Base-by-base conservation (phyloP, 805 yeast species). In the Hyphopichia homilentoma region DNA sequence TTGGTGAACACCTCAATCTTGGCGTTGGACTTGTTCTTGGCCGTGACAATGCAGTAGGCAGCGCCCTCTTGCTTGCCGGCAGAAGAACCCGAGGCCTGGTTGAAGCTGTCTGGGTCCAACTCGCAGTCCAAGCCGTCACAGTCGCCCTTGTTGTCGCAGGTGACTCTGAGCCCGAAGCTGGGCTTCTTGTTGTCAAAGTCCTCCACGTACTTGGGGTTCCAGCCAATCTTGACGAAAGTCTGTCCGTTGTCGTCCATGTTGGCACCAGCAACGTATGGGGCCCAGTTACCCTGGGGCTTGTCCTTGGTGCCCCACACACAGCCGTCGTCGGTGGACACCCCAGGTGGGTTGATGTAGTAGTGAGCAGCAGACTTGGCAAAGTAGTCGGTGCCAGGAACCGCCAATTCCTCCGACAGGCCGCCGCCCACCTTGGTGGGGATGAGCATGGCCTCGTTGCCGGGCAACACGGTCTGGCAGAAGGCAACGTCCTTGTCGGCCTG, bases 361-460 rank as follows among this genome's bases (percentile, higher is more conserved):
- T 87, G 96, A 23, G 95, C 81, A 25, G 95, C 86, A 25, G 95
- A 85, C 8, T 74, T 60, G 9, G 93, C 93, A 84, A 85, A 86
- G 66, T 87, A 87, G 35, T 77, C 78, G 2, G 88, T 64, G 15
- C 84, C 87, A 12, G 96, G 96, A 32, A 87, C 96, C 15, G 96
- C 95, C 36, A 87, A 61, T 2, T 71, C 65, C 34, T 65, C 58
- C n/a, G 66, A 39, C 6, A 61, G 48, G 7, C 76, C 72, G 9
- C 68, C 59, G n/a, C 62, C 70, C 36, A 81, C 77, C 33, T 70
- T 54, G 15, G 94, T 86, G 39, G 96, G 96, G 44, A 88, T 86
- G 54, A 86, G 68, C 96, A 87, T 87, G 46, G 87, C 95, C 65
- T 87, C 96, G 58, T 86, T 84, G 45, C 96, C 96, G 16, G 96